Conservation (phyloP, 148 eudicot species). For the Euryodendron excelsum region DNA sequence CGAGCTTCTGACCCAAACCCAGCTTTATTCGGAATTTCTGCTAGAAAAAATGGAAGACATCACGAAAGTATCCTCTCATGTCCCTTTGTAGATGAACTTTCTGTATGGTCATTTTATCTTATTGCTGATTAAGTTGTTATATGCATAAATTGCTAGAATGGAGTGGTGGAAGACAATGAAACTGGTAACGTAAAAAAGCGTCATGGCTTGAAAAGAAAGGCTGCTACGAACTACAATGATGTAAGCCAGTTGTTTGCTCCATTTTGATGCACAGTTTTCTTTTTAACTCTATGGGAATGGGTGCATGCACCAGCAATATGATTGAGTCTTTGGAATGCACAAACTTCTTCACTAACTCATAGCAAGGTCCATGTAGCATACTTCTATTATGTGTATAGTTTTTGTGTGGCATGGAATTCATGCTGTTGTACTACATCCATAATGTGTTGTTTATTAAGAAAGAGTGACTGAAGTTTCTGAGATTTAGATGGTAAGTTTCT, state of each 20-base stretch:
- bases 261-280: neutral
- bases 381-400: neutral
- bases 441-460: neutral
- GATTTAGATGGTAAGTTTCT: neutral
- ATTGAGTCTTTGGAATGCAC: neutral
- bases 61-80: constrained; percentile 39
- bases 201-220: constrained; percentile 71
- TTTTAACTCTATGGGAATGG: neutral
- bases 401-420: neutral
- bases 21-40: constrained; percentile 81
- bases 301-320: neutral
- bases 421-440: neutral
- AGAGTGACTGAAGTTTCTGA: neutral
- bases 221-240: constrained; percentile 48
- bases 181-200: constrained; percentile 51
- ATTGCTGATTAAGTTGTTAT: constrained; percentile 10
- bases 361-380: neutral
- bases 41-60: constrained; percentile 96
- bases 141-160: constrained; percentile 48
- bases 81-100: constrained; percentile 1
- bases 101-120: neutral
- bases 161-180: constrained; percentile 49
- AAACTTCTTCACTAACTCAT: neutral
- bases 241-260: constrained; percentile 44
- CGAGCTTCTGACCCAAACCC: constrained; percentile 84